phyloP scores from a whole-genome alignment of 805 yeast genomes.

The Scheffersomyces amazonensis region DNA sequence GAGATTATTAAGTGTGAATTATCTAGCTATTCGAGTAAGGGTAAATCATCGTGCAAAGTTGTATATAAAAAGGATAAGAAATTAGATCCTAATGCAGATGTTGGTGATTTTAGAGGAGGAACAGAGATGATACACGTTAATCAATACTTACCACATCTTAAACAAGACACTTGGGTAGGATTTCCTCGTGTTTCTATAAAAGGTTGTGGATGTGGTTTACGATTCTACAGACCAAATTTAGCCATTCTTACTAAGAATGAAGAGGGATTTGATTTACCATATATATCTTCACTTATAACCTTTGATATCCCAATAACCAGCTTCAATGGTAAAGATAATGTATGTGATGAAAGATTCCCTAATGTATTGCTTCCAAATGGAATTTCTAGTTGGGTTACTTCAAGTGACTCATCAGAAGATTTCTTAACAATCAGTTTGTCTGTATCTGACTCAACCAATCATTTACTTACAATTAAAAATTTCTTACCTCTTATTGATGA shows the following conservation, averaged over 20 bases:
- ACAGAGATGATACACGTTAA: constrained; percentile 28
- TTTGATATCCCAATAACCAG: constrained; percentile 29
- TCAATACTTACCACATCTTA: constrained; percentile 15
- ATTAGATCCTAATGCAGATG: constrained; percentile 9
- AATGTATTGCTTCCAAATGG: constrained; percentile 35
- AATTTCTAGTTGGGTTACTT: constrained; percentile 21
- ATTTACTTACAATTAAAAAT: constrained; percentile 24
- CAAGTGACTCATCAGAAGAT: constrained; percentile 12
- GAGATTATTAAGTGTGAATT: constrained; percentile 24
- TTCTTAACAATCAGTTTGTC: constrained; percentile 31
- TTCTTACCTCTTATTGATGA: not conserved
- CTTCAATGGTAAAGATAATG: constrained; percentile 18
- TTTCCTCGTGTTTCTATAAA: constrained; percentile 36
- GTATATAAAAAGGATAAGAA: constrained; percentile 3
- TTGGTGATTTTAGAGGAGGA: constrained; percentile 38
- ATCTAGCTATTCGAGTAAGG: constrained; percentile 8
- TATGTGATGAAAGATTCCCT: constrained; percentile 23
- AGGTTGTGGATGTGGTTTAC: constrained; percentile 37
- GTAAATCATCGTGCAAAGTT: constrained; percentile 1
- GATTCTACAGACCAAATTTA: constrained; percentile 37
- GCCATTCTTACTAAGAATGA: constrained; percentile 22
- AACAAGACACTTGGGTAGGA: constrained; percentile 37
- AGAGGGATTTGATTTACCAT: constrained; percentile 21
- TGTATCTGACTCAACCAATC: constrained; percentile 33
- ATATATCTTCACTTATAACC: constrained; percentile 29